Conservation (phyloP, 345 rosid genomes). For the Draba incana region DNA sequence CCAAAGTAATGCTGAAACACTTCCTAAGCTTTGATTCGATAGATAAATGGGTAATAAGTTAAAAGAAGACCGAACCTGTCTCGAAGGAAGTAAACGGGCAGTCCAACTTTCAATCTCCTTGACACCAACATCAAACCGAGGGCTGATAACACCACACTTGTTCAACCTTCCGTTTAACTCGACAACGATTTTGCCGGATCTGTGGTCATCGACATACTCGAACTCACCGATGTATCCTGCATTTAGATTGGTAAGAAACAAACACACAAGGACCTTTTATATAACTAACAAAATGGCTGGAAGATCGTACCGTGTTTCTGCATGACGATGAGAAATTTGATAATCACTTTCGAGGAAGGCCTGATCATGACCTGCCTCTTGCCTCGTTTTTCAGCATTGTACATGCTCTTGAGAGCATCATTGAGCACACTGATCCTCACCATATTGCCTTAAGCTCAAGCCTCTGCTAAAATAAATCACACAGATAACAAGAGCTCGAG, state of each 20-base stretch:
- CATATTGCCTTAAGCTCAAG: conserved; percentile 30
- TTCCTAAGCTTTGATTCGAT: not conserved
- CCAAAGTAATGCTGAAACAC: not conserved
- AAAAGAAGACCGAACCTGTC: conserved; percentile 46
- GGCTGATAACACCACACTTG: conserved; percentile 62
- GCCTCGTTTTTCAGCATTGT: conserved; percentile 45
- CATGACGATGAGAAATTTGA: conserved; percentile 46
- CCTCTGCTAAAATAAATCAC: conserved; percentile 18
- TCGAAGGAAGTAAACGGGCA: conserved; percentile 58
- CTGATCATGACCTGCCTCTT: conserved; percentile 47
- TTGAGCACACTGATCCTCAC: conserved; percentile 45
- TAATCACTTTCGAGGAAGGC: conserved; percentile 44
- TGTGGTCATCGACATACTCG: conserved; percentile 57
- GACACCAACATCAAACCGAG: conserved; percentile 59
- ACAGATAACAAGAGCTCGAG: not conserved
- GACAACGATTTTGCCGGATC: conserved; percentile 58
- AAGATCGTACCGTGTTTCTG: conserved; percentile 40
- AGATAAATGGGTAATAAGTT: too few species aligned
- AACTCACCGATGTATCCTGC: conserved; percentile 56
- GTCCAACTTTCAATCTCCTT: conserved; percentile 63
- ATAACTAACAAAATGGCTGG: not conserved
- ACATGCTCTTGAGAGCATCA: conserved; percentile 47
- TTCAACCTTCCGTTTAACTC: conserved; percentile 57
- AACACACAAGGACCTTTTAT: not conserved
- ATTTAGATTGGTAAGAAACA: not conserved